These are phyloP conservation scores for Pythium aquatile DNA, from an alignment of 352 stramenopile species.

Conservation along the genomic window DNA sequence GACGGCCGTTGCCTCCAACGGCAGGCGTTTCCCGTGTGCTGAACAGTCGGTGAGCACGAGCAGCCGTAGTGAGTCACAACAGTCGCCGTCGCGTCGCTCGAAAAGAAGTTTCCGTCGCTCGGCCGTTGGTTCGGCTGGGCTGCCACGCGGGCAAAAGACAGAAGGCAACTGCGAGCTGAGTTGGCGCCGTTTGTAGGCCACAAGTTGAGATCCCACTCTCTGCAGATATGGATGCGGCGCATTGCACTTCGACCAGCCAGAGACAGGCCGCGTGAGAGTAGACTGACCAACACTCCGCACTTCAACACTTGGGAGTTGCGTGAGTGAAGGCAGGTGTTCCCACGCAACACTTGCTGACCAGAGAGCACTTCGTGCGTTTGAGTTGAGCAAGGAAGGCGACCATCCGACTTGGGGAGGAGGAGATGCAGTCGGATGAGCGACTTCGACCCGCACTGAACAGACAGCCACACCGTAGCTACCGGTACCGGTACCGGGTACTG, in stretches of 20 bases:
- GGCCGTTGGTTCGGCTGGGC: background rate
- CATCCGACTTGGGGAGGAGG: background rate
- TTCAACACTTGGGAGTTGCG: background rate
- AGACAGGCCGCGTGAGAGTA: conserved; percentile 13
- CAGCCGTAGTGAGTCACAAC: conserved; percentile 1
- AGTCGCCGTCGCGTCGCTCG: background rate
- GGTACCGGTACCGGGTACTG: no score
- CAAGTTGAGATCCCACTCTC: conserved; percentile 32
- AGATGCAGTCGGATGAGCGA: background rate
- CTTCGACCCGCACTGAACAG: background rate
- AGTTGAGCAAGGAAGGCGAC: no score
- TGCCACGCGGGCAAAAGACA: background rate
- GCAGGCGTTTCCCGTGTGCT: background rate
- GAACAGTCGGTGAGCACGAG: background rate
- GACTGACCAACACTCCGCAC: conserved; percentile 4
- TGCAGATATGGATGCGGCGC: conserved; percentile 22
- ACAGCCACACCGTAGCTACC: no score
- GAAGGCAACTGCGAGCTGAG: conserved; percentile 24
- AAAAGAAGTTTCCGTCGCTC: background rate
- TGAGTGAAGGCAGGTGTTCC: background rate
- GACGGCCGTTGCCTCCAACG: background rate
- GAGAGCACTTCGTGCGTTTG: background rate
- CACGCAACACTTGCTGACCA: background rate
- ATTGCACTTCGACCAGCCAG: conserved; percentile 16
- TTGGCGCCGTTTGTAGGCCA: conserved; percentile 20